A percentile compares a stretch with the other conserved stretches of the same genome.
These are phyloP conservation scores for Suhomyces xylopsoci DNA, from an alignment of 805 yeast species.

Conservation along the genomic window DNA sequence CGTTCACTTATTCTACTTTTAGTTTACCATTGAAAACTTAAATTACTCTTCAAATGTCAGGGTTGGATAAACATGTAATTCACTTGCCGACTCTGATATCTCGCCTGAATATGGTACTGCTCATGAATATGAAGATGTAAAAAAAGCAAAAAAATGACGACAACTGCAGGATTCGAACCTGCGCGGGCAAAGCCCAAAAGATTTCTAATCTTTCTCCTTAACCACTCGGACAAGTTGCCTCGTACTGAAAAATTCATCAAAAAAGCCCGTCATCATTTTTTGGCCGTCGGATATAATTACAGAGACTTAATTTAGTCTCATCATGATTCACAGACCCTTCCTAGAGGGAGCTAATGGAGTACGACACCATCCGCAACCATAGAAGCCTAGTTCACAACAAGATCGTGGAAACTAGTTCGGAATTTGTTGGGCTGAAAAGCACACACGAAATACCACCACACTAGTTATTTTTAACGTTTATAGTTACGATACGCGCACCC, in stretches of 20 bases:
- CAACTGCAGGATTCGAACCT: slow-evolving; percentile 60
- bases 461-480: too few species aligned
- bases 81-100: neutral
- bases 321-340: neutral
- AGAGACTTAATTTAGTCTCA: neutral
- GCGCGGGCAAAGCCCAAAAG: slow-evolving; percentile 38
- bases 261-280: too few species aligned
- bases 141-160: slow-evolving; percentile 5
- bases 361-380: neutral
- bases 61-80: neutral
- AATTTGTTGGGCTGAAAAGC: neutral
- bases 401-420: neutral
- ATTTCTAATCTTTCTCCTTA: slow-evolving; percentile 57
- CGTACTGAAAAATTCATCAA: neutral
- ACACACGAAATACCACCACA: neutral
- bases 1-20: too few species aligned
- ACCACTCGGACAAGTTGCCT: slow-evolving; percentile 60
- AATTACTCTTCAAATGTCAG: neutral
- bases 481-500: neutral
- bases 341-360: neutral
- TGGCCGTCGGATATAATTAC: too few species aligned
- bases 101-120: too few species aligned
- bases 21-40: too few species aligned
- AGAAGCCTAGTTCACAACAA: too few species aligned
- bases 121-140: too few species aligned